A percentile compares a stretch with the other conserved stretches of the same genome.
Conservation (phyloP, 1,284 basidiomycete species). For the Cryptococcus sp. region DNA sequence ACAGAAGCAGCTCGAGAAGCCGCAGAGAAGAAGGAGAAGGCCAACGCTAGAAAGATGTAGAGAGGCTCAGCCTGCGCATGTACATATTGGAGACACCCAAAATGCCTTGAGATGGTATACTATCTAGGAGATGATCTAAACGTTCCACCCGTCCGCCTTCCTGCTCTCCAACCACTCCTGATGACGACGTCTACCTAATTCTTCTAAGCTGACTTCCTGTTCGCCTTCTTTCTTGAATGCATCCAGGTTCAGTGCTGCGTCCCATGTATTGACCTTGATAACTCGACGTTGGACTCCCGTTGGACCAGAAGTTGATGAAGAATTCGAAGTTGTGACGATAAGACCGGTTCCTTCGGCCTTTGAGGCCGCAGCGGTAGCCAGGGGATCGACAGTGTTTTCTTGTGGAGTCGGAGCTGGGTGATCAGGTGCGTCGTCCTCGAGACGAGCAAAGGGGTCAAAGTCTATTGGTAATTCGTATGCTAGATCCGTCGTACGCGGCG, state of each 20-base stretch:
- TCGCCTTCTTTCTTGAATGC: constrained; percentile 8
- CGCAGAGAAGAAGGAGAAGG: constrained; percentile 42
- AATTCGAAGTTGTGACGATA: not conserved
- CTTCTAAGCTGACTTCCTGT: constrained; percentile 31
- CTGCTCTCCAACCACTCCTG: constrained; percentile 31
- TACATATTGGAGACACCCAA: no score
- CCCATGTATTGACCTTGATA: not conserved
- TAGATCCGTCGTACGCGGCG: constrained; percentile 39
- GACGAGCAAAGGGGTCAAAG: constrained; percentile 39
- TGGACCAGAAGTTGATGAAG: not conserved
- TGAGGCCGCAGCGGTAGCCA: not conserved
- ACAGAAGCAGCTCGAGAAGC: constrained; percentile 42
- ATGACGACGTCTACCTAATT: constrained; percentile 37
- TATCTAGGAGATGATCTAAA: not conserved
- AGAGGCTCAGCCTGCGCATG: no score
- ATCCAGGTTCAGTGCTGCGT: constrained; percentile 1
- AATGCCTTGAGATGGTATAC: no score
- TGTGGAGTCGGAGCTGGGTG: constrained; percentile 1
- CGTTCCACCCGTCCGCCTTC: not conserved
- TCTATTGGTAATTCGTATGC: constrained; percentile 34
- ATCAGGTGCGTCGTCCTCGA: constrained; percentile 6
- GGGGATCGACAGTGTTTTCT: not conserved
- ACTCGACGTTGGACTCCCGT: not conserved
- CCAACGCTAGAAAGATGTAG: not conserved
- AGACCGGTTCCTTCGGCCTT: not conserved